Conservation (phyloP, 163 green algal genomes). For the Chlamydomonas reinhardtii region DNA sequence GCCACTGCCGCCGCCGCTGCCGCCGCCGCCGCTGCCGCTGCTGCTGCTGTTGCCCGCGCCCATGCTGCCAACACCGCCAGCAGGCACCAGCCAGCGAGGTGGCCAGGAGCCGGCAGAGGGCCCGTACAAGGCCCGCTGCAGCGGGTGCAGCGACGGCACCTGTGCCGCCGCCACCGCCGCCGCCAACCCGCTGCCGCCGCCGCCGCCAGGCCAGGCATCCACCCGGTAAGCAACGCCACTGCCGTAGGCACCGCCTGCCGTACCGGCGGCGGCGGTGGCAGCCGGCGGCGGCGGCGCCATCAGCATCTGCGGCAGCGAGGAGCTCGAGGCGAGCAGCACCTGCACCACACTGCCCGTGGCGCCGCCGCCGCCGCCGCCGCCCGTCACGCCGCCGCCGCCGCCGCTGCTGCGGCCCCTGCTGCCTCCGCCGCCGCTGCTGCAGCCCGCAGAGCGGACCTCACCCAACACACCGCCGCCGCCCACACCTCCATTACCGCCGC, state of each 20-base stretch:
- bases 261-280: neutral
- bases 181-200: neutral
- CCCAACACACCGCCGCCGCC: neutral
- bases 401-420: neutral
- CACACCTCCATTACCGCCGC: neutral
- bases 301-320: neutral
- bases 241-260: too few relatives aligned
- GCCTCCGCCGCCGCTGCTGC: neutral
- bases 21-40: too few relatives aligned
- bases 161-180: too few relatives aligned
- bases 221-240: too few relatives aligned
- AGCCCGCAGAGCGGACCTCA: too few relatives aligned
- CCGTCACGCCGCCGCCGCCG: neutral
- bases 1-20: too few relatives aligned
- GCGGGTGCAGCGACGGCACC: too few relatives aligned
- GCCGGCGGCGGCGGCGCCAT: too few relatives aligned
- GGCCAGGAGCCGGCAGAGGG: constrained; percentile 6
- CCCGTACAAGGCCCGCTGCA: too few relatives aligned
- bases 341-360: neutral
- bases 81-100: neutral
- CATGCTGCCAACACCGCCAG: too few relatives aligned
- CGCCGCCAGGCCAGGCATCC: too few relatives aligned
- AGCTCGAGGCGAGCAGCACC: constrained; percentile 19
- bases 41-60: too few relatives aligned
- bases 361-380: neutral